Conservation (phyloP, 1,284 basidiomycete genomes). For the Moesziomyces sp. region DNA sequence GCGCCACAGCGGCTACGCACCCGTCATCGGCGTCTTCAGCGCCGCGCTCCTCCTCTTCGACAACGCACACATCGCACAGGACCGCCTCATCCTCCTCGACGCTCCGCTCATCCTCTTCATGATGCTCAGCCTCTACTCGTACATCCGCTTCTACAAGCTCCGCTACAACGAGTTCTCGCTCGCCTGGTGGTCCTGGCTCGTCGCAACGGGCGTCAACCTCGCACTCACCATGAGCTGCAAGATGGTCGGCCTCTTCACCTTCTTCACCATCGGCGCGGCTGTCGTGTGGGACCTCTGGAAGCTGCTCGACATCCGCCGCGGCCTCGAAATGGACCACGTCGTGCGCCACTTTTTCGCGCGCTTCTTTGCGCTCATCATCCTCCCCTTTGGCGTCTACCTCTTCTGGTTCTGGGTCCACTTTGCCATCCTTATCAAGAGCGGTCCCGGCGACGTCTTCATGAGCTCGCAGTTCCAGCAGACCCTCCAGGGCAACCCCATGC, state of each 20-base stretch:
- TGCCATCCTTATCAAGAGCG: conserved; percentile 85
- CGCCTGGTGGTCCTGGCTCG: conserved; percentile 92
- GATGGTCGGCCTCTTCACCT: conserved; percentile 95
- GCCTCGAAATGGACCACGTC: conserved; percentile 78
- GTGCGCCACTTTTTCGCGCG: conserved; percentile 88
- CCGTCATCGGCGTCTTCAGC: conserved; percentile 86
- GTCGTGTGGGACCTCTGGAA: conserved; percentile 95
- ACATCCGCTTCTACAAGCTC: conserved; percentile 93
- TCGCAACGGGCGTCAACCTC: conserved; percentile 89
- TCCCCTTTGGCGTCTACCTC: conserved; percentile 90
- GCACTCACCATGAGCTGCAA: conserved; percentile 97
- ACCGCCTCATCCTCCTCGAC: conserved; percentile 94
- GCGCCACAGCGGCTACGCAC: conserved; percentile 96
- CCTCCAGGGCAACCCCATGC: conserved; percentile 87
- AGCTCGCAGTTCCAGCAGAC: conserved; percentile 98
- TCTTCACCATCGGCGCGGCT: conserved; percentile 86
- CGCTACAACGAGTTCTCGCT: conserved; percentile 75
- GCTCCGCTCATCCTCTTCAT: conserved; percentile 96
- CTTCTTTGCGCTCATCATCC: conserved; percentile 83
- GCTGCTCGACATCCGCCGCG: conserved; percentile 85
- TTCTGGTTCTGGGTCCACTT: conserved; percentile 98
- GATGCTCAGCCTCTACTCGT: conserved; percentile 90
- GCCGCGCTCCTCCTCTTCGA: conserved; percentile 90
- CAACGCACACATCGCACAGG: conserved; percentile 94
- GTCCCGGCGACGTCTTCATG: conserved; percentile 96